phyloP scores from a whole-genome alignment of 495 filamentous ascomycete species.

The Cladorrhinum samala region DNA sequence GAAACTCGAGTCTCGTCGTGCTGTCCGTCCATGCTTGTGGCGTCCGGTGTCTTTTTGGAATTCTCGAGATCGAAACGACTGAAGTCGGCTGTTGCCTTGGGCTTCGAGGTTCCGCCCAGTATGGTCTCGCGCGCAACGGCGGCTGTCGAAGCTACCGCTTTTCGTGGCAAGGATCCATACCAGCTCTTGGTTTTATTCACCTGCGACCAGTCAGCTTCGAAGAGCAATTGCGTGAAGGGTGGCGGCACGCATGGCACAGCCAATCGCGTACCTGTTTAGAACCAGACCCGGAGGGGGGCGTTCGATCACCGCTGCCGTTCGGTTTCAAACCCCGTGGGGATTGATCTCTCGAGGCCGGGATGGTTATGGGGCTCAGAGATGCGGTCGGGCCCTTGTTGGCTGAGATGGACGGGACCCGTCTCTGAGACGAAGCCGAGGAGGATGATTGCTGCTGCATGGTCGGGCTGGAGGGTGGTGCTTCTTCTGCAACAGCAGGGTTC shows the following conservation, averaged over 20 bases:
- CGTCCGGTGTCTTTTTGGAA: conserved; percentile 20
- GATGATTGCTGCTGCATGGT: conserved; percentile 11
- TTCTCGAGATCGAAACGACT: conserved; percentile 43
- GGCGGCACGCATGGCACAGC: background rate
- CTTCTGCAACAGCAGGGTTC: conserved; percentile 37
- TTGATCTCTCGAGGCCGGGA: conserved; percentile 3
- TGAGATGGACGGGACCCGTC: background rate
- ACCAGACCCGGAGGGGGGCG: background rate
- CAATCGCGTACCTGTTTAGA: conserved; percentile 17
- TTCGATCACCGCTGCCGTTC: background rate
- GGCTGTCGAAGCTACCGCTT: conserved; percentile 66
- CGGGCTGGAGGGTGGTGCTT: conserved; percentile 11
- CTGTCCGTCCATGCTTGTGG: background rate
- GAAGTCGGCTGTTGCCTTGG: conserved; percentile 36
- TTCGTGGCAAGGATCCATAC: conserved; percentile 65
- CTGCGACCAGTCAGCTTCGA: conserved; percentile 26
- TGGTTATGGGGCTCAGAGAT: conserved; percentile 7
- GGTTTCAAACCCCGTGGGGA: conserved; percentile 7
- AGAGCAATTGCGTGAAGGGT: background rate
- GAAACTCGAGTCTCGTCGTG: background rate
- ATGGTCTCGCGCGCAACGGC: conserved; percentile 75
- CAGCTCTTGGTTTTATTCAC: conserved; percentile 54
- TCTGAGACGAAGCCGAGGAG: conserved; percentile 4
- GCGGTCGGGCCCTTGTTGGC: background rate
- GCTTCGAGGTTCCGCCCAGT: conserved; percentile 46